Base-by-base conservation (phyloP, 768 basidiomycete genomes). In the Aureoboletus auriporus region DNA sequence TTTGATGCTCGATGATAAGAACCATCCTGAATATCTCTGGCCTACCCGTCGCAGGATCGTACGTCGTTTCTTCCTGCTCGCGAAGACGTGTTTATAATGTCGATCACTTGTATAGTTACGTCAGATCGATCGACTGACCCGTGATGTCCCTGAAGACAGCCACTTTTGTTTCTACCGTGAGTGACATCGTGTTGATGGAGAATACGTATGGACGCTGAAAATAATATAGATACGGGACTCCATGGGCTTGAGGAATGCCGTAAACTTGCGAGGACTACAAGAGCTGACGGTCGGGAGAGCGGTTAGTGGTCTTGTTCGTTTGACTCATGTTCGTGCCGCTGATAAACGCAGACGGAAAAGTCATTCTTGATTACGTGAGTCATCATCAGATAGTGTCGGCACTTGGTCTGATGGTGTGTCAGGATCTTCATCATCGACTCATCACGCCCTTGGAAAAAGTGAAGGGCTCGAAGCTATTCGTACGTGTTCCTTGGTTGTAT, bases 161-260 rank as follows among this genome's bases (percentile, higher is more conserved):
- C 71, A 64, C 3, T 76, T 78, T 52, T 72, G 79, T 47, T 79
- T 83, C 54, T 79, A 80, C 37, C 83, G 81, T 82, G 50, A 34
- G 75, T 28, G 11, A 1, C 13, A 17, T 12, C 11, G 1, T 3
- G 27, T 30, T 6, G n/a, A 5, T 12, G 12, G 6, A n/a, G 16
- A 27, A 26, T 29, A 14, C n/a, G n/a, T n/a, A n/a, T n/a, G 8
- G 7, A 14, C 35, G 28, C 20, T 34, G 9, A 8, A 17, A 39
- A 44, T n/a, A 1, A 3, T 8, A 30, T 20, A 64, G 62, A 46
- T 44, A 57, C 59, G 0, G 63, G 63, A 0, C 63, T n/a, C n/a
- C n/a, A 66, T 6, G 65, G 52, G 0, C 2, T 57, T 9, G 55
- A 65, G 42, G 44, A 51, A 2, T 39, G 46, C 12, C 9, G 30